phyloP scores from a whole-genome alignment of 768 basidiomycete genomes.

The Leucogyrophana mollusca region DNA sequence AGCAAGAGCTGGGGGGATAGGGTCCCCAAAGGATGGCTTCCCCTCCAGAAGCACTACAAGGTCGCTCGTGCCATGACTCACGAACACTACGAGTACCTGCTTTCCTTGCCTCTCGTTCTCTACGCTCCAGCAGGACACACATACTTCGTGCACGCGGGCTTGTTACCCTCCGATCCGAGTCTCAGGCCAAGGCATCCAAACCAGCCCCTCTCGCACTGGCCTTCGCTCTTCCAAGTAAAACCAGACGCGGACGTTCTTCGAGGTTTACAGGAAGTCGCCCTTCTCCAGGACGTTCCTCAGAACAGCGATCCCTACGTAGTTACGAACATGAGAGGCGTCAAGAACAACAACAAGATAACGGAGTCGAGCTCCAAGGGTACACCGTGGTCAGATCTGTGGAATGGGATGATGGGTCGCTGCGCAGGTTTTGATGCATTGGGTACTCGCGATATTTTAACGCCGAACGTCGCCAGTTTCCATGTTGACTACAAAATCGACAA shows the following conservation, averaged over 20 bases:
- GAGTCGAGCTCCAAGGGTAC: slow-evolving; percentile 43
- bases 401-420: slow-evolving; percentile 58
- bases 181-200: slow-evolving; percentile 44
- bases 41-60: slow-evolving; percentile 75
- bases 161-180: slow-evolving; percentile 70
- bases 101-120: slow-evolving; percentile 69
- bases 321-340: slow-evolving; percentile 39
- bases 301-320: slow-evolving; percentile 77
- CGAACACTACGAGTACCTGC: slow-evolving; percentile 68
- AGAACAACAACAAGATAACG: slow-evolving; percentile 35
- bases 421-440: slow-evolving; percentile 37
- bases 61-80: slow-evolving; percentile 68
- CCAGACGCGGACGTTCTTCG: slow-evolving; percentile 37
- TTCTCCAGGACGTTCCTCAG: slow-evolving; percentile 70
- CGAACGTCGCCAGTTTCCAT: slow-evolving; percentile 1
- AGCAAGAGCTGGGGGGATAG: slow-evolving; percentile 43
- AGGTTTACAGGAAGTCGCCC: slow-evolving; percentile 59
- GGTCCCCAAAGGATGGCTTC: slow-evolving; percentile 68
- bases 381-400: slow-evolving; percentile 81
- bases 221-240: slow-evolving; percentile 30
- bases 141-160: slow-evolving; percentile 80
- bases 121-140: slow-evolving; percentile 75
- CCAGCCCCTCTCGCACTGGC: slow-evolving; percentile 75
- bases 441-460: background rate
- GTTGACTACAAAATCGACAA: slow-evolving; percentile 18